phyloP scores from a whole-genome alignment of 2,329 filamentous ascomycete genomes.

The Epichloe brachyelytri region DNA sequence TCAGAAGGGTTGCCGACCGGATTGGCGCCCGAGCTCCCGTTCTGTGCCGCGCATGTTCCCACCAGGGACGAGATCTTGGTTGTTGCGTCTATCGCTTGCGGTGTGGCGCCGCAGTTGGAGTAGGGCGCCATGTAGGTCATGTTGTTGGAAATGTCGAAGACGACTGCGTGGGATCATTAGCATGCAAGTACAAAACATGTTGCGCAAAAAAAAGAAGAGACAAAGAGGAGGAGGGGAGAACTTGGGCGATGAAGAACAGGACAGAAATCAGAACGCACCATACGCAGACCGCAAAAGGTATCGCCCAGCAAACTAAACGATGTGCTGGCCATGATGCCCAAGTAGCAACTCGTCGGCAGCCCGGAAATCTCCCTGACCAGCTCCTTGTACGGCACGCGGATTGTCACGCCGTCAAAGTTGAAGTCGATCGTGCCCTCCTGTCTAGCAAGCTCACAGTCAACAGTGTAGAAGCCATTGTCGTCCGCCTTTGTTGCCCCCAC shows the following conservation, averaged over 20 bases:
- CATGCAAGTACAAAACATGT: no score
- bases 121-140: constrained; percentile 38
- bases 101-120: constrained; percentile 30
- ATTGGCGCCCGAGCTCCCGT: background rate
- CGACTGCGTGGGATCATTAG: constrained; percentile 17
- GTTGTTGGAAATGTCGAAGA: constrained; percentile 38
- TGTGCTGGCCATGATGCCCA: constrained; percentile 35
- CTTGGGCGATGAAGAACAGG: no score
- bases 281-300: constrained; percentile 41
- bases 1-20: background rate
- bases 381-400: constrained; percentile 37
- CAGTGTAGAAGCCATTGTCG: constrained; percentile 30
- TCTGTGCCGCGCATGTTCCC: constrained; percentile 8
- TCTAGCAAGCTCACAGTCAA: constrained; percentile 30
- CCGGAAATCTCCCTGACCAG: constrained; percentile 22
- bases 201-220: no score
- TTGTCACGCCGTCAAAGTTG: constrained; percentile 32
- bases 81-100: constrained; percentile 8
- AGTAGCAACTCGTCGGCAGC: constrained; percentile 26
- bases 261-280: constrained; percentile 18
- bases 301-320: constrained; percentile 39
- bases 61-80: constrained; percentile 8
- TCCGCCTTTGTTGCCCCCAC: constrained; percentile 30
- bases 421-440: constrained; percentile 34
- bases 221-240: no score